These are phyloP conservation scores for Hemerocallis citrina DNA, from an alignment of 106 monocot genomes.

Conservation along the genomic window DNA sequence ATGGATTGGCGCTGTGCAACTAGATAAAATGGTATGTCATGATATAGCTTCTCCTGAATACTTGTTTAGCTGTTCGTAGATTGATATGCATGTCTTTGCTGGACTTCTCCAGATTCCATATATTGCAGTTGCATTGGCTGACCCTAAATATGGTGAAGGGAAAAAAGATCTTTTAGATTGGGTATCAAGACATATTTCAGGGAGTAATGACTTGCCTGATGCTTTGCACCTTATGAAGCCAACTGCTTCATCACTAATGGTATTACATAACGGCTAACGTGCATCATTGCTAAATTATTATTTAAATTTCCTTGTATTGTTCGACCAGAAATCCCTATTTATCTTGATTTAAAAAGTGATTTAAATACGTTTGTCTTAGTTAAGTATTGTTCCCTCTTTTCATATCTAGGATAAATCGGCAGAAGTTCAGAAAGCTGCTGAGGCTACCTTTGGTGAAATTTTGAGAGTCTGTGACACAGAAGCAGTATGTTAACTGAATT, in stretches of 20 bases:
- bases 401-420: conserved; percentile 80
- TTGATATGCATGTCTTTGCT: background rate
- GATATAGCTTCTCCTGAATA: background rate
- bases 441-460: conserved; percentile 64
- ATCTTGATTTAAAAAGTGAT: too few relatives aligned
- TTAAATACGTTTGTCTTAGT: too few relatives aligned
- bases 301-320: too few relatives aligned
- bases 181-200: conserved; percentile 74
- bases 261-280: conserved; percentile 14
- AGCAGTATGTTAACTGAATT: conserved; percentile 41
- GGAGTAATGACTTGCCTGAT: conserved; percentile 61
- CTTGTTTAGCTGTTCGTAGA: background rate
- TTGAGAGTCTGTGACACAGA: conserved; percentile 74
- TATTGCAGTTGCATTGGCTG: conserved; percentile 59
- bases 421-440: conserved; percentile 94
- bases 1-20: conserved; percentile 77
- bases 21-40: conserved; percentile 84
- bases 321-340: too few relatives aligned
- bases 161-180: conserved; percentile 99
- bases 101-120: conserved; percentile 61
- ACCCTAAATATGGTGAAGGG: conserved; percentile 85
- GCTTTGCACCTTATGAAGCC: conserved; percentile 77
- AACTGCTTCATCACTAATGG: conserved; percentile 65
- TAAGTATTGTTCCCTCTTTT: background rate
- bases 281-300: background rate